Evolutionary conservation across 345 rosid genomes (phyloP).

Genomic region (Melastoma malabathricum): DNA sequence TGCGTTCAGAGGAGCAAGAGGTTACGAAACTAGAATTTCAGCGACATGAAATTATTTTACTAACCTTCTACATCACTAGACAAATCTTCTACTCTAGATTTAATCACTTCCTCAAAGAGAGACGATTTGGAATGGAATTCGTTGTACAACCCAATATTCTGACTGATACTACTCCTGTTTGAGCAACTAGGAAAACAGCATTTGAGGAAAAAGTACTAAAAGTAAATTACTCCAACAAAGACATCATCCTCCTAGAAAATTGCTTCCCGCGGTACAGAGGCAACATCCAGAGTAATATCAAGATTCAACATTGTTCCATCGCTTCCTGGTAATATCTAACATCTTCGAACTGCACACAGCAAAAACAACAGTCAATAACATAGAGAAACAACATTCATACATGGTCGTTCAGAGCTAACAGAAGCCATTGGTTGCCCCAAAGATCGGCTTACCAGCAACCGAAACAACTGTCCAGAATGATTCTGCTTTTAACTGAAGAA

Average conservation of each 20-base stretch:
- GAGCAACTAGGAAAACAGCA: not conserved
- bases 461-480: conserved; percentile 37
- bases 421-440: too few relatives aligned
- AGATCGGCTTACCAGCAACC: conserved; percentile 40
- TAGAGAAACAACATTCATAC: too few relatives aligned
- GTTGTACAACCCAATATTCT: conserved; percentile 23
- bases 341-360: conserved; percentile 35
- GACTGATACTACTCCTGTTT: conserved; percentile 32
- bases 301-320: conserved; percentile 45
- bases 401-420: too few relatives aligned
- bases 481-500: conserved; percentile 41
- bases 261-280: conserved; percentile 23
- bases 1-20: too few relatives aligned
- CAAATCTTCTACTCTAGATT: conserved; percentile 25
- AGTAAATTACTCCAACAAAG: not conserved
- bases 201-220: not conserved
- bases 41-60: conserved; percentile 4
- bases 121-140: conserved; percentile 36
- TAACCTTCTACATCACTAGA: conserved; percentile 39
- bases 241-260: not conserved
- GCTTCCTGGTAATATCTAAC: conserved; percentile 28
- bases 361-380: conserved; percentile 3
- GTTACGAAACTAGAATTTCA: too few relatives aligned
- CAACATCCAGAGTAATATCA: conserved; percentile 20
- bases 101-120: conserved; percentile 29